Evolutionary conservation across 306 rosid genomes (phyloP).

Genomic region (Rosa chinensis): DNA sequence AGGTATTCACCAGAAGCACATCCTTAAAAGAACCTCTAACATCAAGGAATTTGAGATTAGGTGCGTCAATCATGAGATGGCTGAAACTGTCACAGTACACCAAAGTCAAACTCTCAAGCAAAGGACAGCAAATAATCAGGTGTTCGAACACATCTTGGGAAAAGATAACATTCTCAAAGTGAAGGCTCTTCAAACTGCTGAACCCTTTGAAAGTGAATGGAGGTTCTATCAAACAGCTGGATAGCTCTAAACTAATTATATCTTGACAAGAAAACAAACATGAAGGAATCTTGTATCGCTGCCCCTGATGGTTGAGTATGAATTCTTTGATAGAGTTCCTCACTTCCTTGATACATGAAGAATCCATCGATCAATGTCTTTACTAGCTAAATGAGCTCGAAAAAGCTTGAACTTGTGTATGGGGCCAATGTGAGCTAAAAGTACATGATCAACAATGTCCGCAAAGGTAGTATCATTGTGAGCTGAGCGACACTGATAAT

Average conservation of each 20-base stretch:
- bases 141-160: slow-evolving; percentile 1
- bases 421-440: background rate
- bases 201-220: slow-evolving; percentile 4
- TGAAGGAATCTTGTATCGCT: background rate
- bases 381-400: background rate
- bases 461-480: background rate
- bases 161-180: background rate
- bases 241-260: background rate
- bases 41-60: background rate
- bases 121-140: background rate
- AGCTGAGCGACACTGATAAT: background rate
- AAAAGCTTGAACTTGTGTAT: background rate
- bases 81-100: background rate
- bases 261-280: slow-evolving; percentile 9
- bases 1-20: background rate
- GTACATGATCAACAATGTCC: background rate
- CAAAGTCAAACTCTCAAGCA: background rate
- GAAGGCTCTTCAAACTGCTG: background rate
- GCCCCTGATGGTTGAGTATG: background rate
- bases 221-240: background rate
- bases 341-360: background rate
- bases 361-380: background rate
- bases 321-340: background rate
- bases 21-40: background rate
- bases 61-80: background rate